These are phyloP conservation scores for Rickenella mellea DNA, from an alignment of 768 basidiomycete genomes.

Conservation along the genomic window DNA sequence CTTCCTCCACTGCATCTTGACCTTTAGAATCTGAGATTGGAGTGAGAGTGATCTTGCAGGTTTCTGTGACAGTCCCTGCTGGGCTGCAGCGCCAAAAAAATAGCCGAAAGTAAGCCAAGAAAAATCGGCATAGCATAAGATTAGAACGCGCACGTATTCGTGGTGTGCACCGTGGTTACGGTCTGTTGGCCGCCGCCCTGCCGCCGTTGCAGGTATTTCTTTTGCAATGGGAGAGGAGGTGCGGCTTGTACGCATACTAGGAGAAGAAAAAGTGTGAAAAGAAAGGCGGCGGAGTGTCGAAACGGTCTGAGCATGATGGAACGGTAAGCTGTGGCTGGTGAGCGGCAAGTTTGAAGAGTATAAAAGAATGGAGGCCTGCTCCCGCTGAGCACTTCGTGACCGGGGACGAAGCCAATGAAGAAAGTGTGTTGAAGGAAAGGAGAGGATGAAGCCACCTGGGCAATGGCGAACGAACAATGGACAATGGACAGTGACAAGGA, in stretches of 20 bases:
- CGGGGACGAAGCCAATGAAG: conserved; percentile 22
- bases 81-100: conserved; percentile 13
- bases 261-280: conserved; percentile 28
- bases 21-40: conserved; percentile 43
- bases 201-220: neutral
- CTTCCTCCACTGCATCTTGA: conserved; percentile 39
- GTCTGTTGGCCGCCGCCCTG: conserved; percentile 20
- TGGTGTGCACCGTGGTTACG: conserved; percentile 33
- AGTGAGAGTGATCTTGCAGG: conserved; percentile 49
- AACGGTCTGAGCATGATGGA: conserved; percentile 2
- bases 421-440: conserved; percentile 22
- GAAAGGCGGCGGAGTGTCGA: conserved; percentile 25
- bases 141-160: conserved; percentile 34
- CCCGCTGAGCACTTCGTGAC: conserved; percentile 30
- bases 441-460: conserved; percentile 38
- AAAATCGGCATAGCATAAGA: neutral
- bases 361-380: conserved; percentile 33
- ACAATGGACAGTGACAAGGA: conserved; percentile 11
- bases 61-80: conserved; percentile 43
- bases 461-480: conserved; percentile 17
- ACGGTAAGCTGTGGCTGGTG: neutral
- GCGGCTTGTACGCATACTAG: conserved; percentile 19
- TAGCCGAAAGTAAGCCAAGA: conserved; percentile 7
- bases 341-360: neutral
- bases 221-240: conserved; percentile 2